These are phyloP conservation scores for Apiospora kogelbergensis DNA, from an alignment of 2,329 filamentous ascomycete genomes.

Conservation along the genomic window DNA sequence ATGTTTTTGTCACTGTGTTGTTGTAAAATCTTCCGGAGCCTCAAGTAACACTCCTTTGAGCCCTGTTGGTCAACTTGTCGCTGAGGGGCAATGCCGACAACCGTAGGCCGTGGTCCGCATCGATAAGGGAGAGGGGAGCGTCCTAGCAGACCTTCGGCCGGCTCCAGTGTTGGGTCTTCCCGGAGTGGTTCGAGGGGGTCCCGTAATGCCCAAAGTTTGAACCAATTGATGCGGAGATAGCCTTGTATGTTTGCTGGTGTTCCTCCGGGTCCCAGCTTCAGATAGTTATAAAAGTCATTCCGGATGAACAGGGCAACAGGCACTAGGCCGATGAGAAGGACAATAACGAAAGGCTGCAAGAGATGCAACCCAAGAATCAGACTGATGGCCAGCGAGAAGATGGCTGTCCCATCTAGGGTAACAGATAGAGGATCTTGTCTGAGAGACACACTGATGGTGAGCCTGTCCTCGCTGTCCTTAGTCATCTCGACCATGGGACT, in stretches of 20 bases:
- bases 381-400: conserved; percentile 43
- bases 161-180: conserved; percentile 50
- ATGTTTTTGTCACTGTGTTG: conserved; percentile 47
- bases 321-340: conserved; percentile 49
- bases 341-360: conserved; percentile 46
- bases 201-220: conserved; percentile 69
- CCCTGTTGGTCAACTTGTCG: conserved; percentile 54
- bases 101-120: conserved; percentile 48
- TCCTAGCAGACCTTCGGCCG: conserved; percentile 58
- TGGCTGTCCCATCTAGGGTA: conserved; percentile 51
- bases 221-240: conserved; percentile 71
- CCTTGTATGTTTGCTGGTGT: conserved; percentile 72
- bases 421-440: conserved; percentile 52
- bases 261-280: conserved; percentile 76
- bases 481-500: conserved; percentile 21
- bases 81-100: conserved; percentile 17
- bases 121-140: conserved; percentile 57
- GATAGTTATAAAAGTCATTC: conserved; percentile 74
- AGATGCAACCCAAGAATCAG: conserved; percentile 55
- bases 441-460: conserved; percentile 42
- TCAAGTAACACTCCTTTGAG: conserved; percentile 50
- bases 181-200: conserved; percentile 65
- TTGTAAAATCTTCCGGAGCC: conserved; percentile 53
- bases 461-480: conserved; percentile 17
- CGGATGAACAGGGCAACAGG: conserved; percentile 54